Conservation (phyloP, 2,329 filamentous ascomycete genomes). For the Dothideomycetidae sp. region DNA sequence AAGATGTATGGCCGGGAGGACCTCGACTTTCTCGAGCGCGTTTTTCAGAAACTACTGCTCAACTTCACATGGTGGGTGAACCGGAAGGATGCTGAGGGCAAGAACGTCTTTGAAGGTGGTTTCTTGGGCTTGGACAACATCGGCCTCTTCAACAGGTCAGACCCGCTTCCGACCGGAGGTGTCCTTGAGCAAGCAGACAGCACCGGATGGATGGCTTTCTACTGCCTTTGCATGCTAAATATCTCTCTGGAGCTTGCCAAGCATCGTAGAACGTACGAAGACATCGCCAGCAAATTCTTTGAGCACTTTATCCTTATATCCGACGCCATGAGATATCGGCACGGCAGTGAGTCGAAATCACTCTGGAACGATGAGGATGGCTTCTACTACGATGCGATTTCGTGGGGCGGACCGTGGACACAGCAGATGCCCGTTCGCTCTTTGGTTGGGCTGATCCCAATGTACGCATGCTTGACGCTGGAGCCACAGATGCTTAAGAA, state of each 20-base stretch:
- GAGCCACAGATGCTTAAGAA: conserved; percentile 89
- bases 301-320: conserved; percentile 97
- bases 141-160: conserved; percentile 90
- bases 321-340: conserved; percentile 75
- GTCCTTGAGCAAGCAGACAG: conserved; percentile 92
- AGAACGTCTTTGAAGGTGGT: conserved; percentile 94
- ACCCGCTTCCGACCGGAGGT: conserved; percentile 84
- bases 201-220: conserved; percentile 98
- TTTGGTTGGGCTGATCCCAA: conserved; percentile 80
- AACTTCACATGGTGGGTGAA: conserved; percentile 99
- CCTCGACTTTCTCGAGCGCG: conserved; percentile 85
- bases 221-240: conserved; percentile 91
- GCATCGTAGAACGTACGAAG: conserved; percentile 87
- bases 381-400: conserved; percentile 98
- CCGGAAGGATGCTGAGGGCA: conserved; percentile 82
- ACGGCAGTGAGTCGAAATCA: conserved; percentile 59
- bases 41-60: conserved; percentile 87
- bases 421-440: conserved; percentile 87
- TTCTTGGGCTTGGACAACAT: conserved; percentile 96
- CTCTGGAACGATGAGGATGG: conserved; percentile 94
- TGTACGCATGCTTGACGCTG: conserved; percentile 82
- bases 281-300: conserved; percentile 95
- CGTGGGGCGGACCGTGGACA: conserved; percentile 84
- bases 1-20: conserved; percentile 94
- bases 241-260: conserved; percentile 91